These are phyloP conservation scores for Xylaria bambusicola DNA, from an alignment of 495 filamentous ascomycete species.

Conservation along the genomic window DNA sequence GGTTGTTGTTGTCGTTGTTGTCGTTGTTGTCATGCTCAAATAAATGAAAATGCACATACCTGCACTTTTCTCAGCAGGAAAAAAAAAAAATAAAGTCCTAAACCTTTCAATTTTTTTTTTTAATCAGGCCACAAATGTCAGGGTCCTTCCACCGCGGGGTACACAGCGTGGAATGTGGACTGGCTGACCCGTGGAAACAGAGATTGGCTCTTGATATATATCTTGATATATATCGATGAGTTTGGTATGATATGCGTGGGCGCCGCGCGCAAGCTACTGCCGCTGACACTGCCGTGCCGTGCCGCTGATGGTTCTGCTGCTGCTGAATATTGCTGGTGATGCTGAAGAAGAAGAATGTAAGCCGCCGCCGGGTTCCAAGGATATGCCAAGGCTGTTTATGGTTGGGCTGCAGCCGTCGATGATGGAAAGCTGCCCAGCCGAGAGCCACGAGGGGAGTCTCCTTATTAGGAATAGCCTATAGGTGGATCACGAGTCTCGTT, in stretches of 20 bases:
- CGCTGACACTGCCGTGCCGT: too few relatives aligned
- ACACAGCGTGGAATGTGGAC: constrained; percentile 10
- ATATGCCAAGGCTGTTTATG: constrained; percentile 10
- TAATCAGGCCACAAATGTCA: constrained; percentile 14
- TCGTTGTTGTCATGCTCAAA: not conserved
- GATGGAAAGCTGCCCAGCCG: constrained; percentile 21
- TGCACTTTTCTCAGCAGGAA: not conserved
- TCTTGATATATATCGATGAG: too few relatives aligned
- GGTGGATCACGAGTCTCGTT: not conserved
- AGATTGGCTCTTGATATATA: too few relatives aligned
- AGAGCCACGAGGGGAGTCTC: constrained; percentile 19
- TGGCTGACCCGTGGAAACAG: not conserved
- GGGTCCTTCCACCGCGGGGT: constrained; percentile 15
- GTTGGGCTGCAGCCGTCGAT: constrained; percentile 19
- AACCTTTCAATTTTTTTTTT: not conserved
- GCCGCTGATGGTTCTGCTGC: not conserved
- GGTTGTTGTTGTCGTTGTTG: not conserved
- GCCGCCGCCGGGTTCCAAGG: constrained; percentile 10
- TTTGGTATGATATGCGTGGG: too few relatives aligned
- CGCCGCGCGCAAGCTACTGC: not conserved
- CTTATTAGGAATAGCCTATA: constrained; percentile 1
- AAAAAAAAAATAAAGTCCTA: not conserved
- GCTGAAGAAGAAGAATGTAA: not conserved
- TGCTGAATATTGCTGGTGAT: not conserved
- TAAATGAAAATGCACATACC: constrained; percentile 9